phyloP scores from a whole-genome alignment of 1,139 yeast species.

The Yamadazyma mexicana region DNA sequence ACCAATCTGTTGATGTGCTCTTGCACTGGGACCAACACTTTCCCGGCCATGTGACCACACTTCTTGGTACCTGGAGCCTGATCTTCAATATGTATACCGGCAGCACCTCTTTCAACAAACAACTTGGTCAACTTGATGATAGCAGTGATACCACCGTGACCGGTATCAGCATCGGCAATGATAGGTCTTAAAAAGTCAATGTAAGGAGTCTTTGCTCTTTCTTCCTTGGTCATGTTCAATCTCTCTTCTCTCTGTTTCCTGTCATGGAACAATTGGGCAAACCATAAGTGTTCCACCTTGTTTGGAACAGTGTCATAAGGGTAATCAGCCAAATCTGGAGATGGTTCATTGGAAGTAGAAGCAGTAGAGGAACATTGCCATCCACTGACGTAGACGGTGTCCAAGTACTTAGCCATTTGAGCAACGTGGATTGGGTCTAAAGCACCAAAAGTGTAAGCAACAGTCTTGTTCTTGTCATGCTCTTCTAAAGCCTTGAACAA shows the following conservation, averaged over 20 bases:
- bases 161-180: constrained; percentile 97
- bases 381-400: constrained; percentile 90
- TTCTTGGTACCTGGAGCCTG: constrained; percentile 99
- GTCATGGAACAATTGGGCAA: constrained; percentile 96
- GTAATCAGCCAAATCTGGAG: constrained; percentile 97
- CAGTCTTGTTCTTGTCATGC: constrained; percentile 74
- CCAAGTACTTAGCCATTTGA: constrained; percentile 95
- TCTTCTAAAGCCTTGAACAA: constrained; percentile 66
- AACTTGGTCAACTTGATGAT: constrained; percentile 92
- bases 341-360: constrained; percentile 94
- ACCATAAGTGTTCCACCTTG: constrained; percentile 95
- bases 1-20: constrained; percentile 94
- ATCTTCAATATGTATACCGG: constrained; percentile 97
- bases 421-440: constrained; percentile 94
- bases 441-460: constrained; percentile 92
- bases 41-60: constrained; percentile 99
- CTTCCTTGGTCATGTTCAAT: constrained; percentile 53
- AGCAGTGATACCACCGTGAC: constrained; percentile 98
- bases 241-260: constrained; percentile 93
- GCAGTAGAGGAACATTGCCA: constrained; percentile 99
- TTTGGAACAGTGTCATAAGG: constrained; percentile 99
- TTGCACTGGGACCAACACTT: constrained; percentile 95
- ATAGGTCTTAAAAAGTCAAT: constrained; percentile 91
- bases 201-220: constrained; percentile 63
- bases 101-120: constrained; percentile 98